phyloP scores from a whole-genome alignment of 148 eudicot species.

The Vaccinium vitisidaea region DNA sequence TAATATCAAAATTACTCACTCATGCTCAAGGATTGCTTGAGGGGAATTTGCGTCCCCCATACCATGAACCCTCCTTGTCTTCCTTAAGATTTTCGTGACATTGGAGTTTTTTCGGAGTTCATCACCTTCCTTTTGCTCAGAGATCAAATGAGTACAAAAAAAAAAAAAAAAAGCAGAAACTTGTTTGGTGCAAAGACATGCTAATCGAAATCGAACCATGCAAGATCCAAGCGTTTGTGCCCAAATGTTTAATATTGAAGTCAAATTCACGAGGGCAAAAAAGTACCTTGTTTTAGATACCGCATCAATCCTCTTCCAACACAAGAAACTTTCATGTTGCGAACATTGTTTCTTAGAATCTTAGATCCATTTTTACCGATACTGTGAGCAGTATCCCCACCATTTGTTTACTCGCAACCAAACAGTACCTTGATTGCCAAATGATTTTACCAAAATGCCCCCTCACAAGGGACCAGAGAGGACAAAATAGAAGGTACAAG shows the following conservation, averaged over 20 bases:
- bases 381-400: constrained; percentile 82
- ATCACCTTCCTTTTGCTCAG: constrained; percentile 89
- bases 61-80: too few species aligned
- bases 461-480: too few species aligned
- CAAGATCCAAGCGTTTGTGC: constrained; percentile 15
- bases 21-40: too few species aligned
- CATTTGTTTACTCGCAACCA: constrained; percentile 93
- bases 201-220: constrained; percentile 98
- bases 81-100: constrained; percentile 82
- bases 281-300: constrained; percentile 88
- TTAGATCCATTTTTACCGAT: constrained; percentile 65
- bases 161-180: constrained; percentile 98
- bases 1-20: too few species aligned
- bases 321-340: constrained; percentile 82
- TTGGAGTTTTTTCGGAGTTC: constrained; percentile 87
- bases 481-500: too few species aligned
- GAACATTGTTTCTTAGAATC: constrained; percentile 64
- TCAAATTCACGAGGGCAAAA: neutral
- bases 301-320: constrained; percentile 99
- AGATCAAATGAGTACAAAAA: constrained; percentile 82
- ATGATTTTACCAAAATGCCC: too few species aligned
- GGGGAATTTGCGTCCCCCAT: too few species aligned
- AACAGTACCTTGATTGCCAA: constrained; percentile 60
- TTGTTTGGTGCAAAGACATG: constrained; percentile 91
- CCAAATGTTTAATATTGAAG: neutral